phyloP scores from a whole-genome alignment of 23 red algal species.

The Porphyridium purpureum region DNA sequence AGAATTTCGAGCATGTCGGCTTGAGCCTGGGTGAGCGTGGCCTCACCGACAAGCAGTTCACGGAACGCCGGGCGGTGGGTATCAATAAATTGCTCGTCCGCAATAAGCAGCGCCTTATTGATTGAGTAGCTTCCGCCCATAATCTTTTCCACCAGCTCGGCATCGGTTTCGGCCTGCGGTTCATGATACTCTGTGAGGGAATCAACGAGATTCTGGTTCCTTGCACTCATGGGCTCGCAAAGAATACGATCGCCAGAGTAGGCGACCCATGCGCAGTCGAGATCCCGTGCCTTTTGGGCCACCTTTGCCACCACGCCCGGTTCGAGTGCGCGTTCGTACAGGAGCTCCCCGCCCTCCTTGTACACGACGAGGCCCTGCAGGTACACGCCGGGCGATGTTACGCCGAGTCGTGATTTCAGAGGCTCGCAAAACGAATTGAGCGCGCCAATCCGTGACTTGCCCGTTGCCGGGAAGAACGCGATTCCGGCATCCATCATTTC shows the following conservation, averaged over 20 bases:
- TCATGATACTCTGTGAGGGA: background rate
- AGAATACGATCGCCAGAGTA: constrained; percentile 72
- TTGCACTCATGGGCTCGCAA: constrained; percentile 43
- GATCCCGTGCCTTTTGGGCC: constrained; percentile 16
- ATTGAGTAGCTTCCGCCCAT: constrained; percentile 11
- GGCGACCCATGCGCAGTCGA: constrained; percentile 39
- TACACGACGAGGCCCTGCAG: constrained; percentile 75
- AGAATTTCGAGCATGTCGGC: constrained; percentile 83
- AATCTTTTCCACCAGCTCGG: constrained; percentile 27
- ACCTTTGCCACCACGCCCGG: constrained; percentile 16
- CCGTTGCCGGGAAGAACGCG: constrained; percentile 66
- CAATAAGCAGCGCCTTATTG: constrained; percentile 82
- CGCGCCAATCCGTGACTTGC: constrained; percentile 64
- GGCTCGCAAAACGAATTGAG: constrained; percentile 31
- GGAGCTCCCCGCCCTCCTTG: constrained; percentile 23
- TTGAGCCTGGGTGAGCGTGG: constrained; percentile 52
- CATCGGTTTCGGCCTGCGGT: constrained; percentile 29
- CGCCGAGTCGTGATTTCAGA: too few relatives aligned
- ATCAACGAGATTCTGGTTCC: constrained; percentile 34
- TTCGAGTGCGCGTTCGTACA: constrained; percentile 32
- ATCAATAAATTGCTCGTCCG: constrained; percentile 13
- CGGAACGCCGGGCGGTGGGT: constrained; percentile 36
- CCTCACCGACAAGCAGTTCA: constrained; percentile 13
- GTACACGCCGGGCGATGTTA: constrained; percentile 69
- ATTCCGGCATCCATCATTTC: constrained; percentile 5